Evolutionary conservation across 2,329 filamentous ascomycete species (phyloP).

Genomic region (Exophiala mesophila): DNA sequence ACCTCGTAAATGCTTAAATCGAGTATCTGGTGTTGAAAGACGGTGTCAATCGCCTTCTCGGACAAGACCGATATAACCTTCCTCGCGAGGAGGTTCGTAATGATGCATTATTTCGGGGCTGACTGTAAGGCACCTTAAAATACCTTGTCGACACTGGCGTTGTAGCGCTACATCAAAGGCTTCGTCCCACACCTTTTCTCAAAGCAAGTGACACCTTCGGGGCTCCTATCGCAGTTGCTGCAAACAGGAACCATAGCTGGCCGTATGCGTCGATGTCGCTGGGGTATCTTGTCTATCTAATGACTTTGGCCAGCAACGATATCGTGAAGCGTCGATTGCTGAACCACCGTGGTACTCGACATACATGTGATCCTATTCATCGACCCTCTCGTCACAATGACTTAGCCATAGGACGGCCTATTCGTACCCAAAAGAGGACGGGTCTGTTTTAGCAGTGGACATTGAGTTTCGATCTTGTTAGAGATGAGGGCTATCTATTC

Average conservation of each 20-base stretch:
- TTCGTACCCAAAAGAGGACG: constrained; percentile 41
- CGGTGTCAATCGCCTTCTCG: constrained; percentile 25
- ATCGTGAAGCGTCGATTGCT: background rate
- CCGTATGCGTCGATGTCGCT: constrained; percentile 3
- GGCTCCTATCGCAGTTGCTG: constrained; percentile 38
- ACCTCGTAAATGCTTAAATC: constrained; percentile 30
- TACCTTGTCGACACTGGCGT: constrained; percentile 29
- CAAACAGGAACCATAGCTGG: constrained; percentile 28
- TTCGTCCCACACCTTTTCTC: constrained; percentile 18
- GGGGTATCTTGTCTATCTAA: background rate
- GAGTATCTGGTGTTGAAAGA: constrained; percentile 18
- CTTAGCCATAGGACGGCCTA: constrained; percentile 52
- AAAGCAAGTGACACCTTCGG: constrained; percentile 30
- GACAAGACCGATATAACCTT: constrained; percentile 26
- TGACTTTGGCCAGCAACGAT: constrained; percentile 1
- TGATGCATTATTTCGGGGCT: constrained; percentile 36
- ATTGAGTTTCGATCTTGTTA: constrained; percentile 6
- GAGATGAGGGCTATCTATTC: constrained; percentile 7
- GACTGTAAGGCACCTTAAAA: constrained; percentile 34
- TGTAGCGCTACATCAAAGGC: constrained; percentile 36
- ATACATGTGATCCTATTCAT: background rate
- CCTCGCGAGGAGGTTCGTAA: constrained; percentile 30
- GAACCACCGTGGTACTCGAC: constrained; percentile 3
- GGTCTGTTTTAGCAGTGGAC: background rate
- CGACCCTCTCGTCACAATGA: constrained; percentile 36